These are phyloP conservation scores for Lizonia empirigonia DNA, from an alignment of 2,329 filamentous ascomycete genomes.

Conservation along the genomic window DNA sequence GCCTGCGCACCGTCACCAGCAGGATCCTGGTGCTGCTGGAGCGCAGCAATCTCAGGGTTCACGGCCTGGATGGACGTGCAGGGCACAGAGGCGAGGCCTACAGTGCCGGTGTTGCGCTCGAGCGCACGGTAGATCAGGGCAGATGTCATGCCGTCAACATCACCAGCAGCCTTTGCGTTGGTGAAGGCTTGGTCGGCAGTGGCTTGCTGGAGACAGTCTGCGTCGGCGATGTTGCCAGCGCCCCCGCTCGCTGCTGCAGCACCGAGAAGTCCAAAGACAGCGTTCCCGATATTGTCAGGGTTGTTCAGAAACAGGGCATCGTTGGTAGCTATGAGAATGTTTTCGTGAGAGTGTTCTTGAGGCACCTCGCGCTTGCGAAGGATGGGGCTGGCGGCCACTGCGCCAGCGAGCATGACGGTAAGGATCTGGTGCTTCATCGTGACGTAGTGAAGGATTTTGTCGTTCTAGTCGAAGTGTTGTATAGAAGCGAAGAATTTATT, in stretches of 20 bases:
- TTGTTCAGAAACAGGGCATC: constrained; percentile 54
- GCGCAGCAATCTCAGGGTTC: constrained; percentile 69
- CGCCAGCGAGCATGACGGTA: constrained; percentile 37
- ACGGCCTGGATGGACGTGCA: constrained; percentile 62
- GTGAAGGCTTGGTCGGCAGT: constrained; percentile 65
- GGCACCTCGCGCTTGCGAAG: constrained; percentile 58
- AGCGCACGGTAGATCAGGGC: constrained; percentile 60
- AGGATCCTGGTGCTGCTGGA: constrained; percentile 71
- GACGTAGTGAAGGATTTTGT: neutral
- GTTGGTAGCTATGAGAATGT: constrained; percentile 55
- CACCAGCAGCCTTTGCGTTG: constrained; percentile 60
- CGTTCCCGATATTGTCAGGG: constrained; percentile 55
- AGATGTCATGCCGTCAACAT: constrained; percentile 60
- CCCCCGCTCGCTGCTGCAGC: constrained; percentile 57
- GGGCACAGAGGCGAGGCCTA: constrained; percentile 62
- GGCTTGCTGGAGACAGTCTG: constrained; percentile 65
- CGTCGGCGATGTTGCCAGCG: constrained; percentile 56
- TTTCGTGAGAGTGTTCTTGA: constrained; percentile 62
- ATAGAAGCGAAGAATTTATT: too few relatives aligned
- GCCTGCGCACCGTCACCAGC: constrained; percentile 62
- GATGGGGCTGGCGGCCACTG: constrained; percentile 37
- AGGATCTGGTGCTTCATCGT: constrained; percentile 46
- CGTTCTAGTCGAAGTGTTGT: constrained; percentile 3
- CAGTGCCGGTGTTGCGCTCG: constrained; percentile 65
- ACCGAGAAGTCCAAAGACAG: constrained; percentile 61